These are phyloP conservation scores for Recurvomyces mirabilis DNA, from an alignment of 495 filamentous ascomycete genomes.

Conservation along the genomic window DNA sequence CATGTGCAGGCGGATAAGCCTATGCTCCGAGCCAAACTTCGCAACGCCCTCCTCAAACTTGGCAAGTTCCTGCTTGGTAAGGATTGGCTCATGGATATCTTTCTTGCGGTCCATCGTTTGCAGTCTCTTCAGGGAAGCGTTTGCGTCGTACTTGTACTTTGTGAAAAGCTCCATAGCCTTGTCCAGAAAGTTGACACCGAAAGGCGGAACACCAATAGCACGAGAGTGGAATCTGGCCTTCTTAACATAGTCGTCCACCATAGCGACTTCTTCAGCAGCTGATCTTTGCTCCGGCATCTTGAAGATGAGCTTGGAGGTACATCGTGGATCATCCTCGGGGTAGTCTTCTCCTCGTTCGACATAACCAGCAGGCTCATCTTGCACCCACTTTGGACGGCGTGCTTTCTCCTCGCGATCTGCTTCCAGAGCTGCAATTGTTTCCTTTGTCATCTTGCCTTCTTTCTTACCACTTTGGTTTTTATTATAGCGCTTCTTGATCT, in stretches of 20 bases:
- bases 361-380: constrained; percentile 84
- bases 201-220: constrained; percentile 51
- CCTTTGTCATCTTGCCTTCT: constrained; percentile 63
- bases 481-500: constrained; percentile 66
- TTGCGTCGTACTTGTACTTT: constrained; percentile 54
- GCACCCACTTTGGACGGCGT: constrained; percentile 79
- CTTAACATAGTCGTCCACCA: constrained; percentile 64
- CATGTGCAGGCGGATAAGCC: constrained; percentile 71
- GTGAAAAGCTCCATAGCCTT: constrained; percentile 69
- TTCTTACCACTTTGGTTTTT: constrained; percentile 54
- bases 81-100: constrained; percentile 74
- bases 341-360: constrained; percentile 71
- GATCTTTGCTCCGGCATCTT: constrained; percentile 37
- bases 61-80: constrained; percentile 67
- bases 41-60: constrained; percentile 86
- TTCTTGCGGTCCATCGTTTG: constrained; percentile 54
- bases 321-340: constrained; percentile 40
- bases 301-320: constrained; percentile 50
- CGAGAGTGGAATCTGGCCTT: constrained; percentile 51
- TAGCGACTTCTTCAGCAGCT: constrained; percentile 28
- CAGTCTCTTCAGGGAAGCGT: constrained; percentile 63
- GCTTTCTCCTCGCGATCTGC: constrained; percentile 66
- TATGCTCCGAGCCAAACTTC: constrained; percentile 84
- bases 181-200: constrained; percentile 79
- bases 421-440: constrained; percentile 65